Evolutionary conservation across 257 asterid genomes (phyloP).

Genomic region (Solanum pennellii): DNA sequence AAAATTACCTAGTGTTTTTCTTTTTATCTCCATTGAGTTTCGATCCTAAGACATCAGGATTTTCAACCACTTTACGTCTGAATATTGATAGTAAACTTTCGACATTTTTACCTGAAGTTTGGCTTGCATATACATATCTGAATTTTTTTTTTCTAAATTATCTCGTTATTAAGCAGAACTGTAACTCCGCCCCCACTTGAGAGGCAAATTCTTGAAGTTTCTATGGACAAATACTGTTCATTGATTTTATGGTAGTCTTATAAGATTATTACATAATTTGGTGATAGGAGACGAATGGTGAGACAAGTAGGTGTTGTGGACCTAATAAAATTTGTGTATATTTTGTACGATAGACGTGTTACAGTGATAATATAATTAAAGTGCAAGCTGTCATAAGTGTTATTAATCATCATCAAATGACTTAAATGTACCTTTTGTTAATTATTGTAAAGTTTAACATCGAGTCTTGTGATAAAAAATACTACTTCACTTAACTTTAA

Average conservation of each 20-base stretch:
- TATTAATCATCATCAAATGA: neutral
- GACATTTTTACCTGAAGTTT: neutral
- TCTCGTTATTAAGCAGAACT: neutral
- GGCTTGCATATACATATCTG: neutral
- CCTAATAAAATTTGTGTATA: neutral
- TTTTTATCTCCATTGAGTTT: neutral
- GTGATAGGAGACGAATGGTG: neutral
- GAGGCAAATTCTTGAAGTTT: neutral
- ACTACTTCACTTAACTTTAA: neutral
- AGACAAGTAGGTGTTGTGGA: neutral
- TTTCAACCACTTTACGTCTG: neutral
- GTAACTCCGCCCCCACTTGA: neutral
- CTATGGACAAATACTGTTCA: neutral
- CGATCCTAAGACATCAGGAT: neutral
- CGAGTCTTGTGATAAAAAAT: neutral
- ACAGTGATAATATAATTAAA: neutral
- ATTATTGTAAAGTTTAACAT: neutral
- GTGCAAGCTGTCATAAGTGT: neutral
- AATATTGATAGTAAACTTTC: neutral
- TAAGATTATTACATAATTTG: neutral
- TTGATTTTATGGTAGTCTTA: neutral
- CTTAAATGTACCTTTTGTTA: neutral
- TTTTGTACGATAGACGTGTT: neutral
- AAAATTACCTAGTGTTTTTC: neutral
- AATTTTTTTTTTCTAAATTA: neutral